phyloP scores from a whole-genome alignment of 768 basidiomycete species.

The Boletus pseudopeckii region DNA sequence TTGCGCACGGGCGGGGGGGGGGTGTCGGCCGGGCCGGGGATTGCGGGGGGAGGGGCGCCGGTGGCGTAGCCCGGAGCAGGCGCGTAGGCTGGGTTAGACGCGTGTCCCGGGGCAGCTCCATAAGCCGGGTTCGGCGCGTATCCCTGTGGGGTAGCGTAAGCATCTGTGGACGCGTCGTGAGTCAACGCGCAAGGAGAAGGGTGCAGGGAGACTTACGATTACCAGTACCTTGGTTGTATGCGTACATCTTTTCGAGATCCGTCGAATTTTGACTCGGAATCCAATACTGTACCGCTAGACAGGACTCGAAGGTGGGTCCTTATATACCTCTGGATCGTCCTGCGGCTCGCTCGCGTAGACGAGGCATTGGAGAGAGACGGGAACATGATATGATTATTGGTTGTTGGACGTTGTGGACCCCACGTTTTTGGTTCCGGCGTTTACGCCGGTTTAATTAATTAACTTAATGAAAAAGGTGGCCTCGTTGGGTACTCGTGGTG shows the following conservation, averaged over 20 bases:
- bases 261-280: background rate
- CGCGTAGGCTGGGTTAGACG: background rate
- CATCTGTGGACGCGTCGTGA: background rate
- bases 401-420: background rate
- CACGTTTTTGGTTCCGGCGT: constrained; percentile 3
- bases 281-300: background rate
- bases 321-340: constrained; percentile 8
- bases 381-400: background rate
- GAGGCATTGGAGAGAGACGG: background rate
- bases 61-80: too few species aligned
- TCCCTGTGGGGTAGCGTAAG: background rate
- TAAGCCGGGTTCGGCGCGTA: background rate
- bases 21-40: too few species aligned
- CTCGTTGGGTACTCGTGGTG: background rate
- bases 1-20: too few species aligned
- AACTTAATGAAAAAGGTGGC: background rate
- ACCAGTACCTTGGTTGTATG: background rate
- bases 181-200: background rate
- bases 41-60: too few species aligned
- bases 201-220: background rate
- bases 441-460: constrained; percentile 8
- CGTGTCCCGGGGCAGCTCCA: background rate
- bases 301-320: background rate
- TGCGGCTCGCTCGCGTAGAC: constrained; percentile 3
- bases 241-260: constrained; percentile 1